A percentile compares a stretch with the other conserved stretches of the same genome.
phyloP scores from a whole-genome alignment of 768 basidiomycete species.

The Naganishia friedmannii region DNA sequence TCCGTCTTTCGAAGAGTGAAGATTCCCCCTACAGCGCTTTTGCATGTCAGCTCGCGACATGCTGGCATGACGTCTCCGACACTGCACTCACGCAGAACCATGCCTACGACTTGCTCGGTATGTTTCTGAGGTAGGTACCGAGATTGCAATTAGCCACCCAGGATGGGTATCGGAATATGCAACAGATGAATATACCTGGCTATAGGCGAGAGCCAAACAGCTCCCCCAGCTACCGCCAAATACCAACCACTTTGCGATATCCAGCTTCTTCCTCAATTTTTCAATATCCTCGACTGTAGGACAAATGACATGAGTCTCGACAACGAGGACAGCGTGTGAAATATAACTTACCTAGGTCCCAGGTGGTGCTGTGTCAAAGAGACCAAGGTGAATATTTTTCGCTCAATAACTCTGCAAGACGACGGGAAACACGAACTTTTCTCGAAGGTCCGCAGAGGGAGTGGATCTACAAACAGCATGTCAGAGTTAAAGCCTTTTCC shows the following conservation, averaged over 20 bases:
- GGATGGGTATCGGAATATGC: neutral
- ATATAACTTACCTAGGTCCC: neutral
- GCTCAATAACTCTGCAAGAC: neutral
- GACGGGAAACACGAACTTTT: constrained; percentile 57
- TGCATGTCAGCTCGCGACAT: too few relatives aligned
- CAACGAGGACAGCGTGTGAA: neutral
- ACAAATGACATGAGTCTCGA: neutral
- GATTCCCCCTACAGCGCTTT: constrained; percentile 59
- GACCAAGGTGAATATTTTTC: neutral
- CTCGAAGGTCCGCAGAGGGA: constrained; percentile 63
- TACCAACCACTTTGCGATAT: constrained; percentile 83
- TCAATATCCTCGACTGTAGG: constrained; percentile 74
- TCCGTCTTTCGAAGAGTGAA: constrained; percentile 82
- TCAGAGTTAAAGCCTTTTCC: neutral
- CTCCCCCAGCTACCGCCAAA: constrained; percentile 97
- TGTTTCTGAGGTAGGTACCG: constrained; percentile 58
- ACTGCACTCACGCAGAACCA: constrained; percentile 59
- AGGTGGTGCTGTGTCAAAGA: constrained; percentile 3
- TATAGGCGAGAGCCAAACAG: constrained; percentile 78
- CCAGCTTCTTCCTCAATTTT: constrained; percentile 69
- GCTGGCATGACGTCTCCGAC: too few relatives aligned
- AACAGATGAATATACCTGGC: constrained; percentile 60
- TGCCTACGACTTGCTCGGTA: constrained; percentile 72
- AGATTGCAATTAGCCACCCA: neutral
- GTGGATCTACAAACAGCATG: constrained; percentile 55